These are phyloP conservation scores for Coniosporium tulheliwenetii DNA, from an alignment of 2,329 filamentous ascomycete species.

Conservation along the genomic window DNA sequence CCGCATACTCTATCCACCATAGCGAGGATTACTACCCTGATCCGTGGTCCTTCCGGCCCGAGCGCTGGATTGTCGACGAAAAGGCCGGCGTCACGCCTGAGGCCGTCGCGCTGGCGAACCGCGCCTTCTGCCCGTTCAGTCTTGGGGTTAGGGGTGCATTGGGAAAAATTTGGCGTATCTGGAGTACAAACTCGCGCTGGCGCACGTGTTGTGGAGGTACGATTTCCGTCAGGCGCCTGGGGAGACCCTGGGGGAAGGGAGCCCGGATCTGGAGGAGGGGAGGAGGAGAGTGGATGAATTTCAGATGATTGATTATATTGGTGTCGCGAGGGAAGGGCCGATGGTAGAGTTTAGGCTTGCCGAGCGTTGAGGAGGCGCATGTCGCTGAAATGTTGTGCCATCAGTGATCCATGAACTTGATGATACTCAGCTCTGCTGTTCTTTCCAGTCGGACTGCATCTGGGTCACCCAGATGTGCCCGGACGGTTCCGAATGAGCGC, in stretches of 20 bases:
- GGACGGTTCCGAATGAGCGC: too few relatives aligned
- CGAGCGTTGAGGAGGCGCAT: too few relatives aligned
- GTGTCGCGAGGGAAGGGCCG: conserved; percentile 56
- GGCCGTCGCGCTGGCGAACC: conserved; percentile 31
- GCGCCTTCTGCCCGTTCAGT: conserved; percentile 61
- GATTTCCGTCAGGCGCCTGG: conserved; percentile 9
- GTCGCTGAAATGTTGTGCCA: too few relatives aligned
- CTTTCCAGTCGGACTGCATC: too few relatives aligned
- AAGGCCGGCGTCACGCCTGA: conserved; percentile 1
- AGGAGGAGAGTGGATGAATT: conserved; percentile 44
- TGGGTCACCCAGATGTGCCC: too few relatives aligned
- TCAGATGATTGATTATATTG: conserved; percentile 58
- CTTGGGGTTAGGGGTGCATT: conserved; percentile 57
- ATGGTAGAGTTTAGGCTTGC: conserved; percentile 37
- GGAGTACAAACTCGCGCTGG: conserved; percentile 11
- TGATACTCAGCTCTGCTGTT: too few relatives aligned
- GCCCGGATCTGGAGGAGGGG: conserved; percentile 33
- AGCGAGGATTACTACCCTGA: conserved; percentile 13
- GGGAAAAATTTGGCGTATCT: conserved; percentile 34
- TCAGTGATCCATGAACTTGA: too few relatives aligned
- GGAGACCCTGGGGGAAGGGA: conserved; percentile 41
- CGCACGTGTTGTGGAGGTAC: conserved; percentile 10
- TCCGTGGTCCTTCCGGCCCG: conserved; percentile 12
- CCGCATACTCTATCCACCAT: conserved; percentile 20
- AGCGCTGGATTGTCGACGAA: conserved; percentile 9